Evolutionary conservation across 2,329 filamentous ascomycete species (phyloP).

Genomic region (Catunica adiposa): DNA sequence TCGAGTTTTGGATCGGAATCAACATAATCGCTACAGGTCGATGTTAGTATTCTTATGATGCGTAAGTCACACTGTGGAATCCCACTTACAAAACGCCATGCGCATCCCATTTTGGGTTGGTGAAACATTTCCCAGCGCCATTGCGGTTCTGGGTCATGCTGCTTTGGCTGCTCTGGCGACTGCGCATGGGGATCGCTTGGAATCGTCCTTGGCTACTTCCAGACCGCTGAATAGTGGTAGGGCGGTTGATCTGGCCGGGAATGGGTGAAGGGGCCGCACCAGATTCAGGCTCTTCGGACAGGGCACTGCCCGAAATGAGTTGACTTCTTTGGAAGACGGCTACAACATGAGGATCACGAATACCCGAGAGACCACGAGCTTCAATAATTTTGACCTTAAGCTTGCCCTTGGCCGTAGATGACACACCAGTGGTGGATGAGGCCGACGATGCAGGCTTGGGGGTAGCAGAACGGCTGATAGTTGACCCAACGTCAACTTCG

Average conservation of each 20-base stretch:
- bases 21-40: conserved; percentile 62
- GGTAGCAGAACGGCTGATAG: conserved; percentile 31
- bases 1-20: conserved; percentile 81
- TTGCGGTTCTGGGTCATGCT: conserved; percentile 51
- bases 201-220: conserved; percentile 68
- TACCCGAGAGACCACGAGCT: conserved; percentile 63
- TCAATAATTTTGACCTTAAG: conserved; percentile 78
- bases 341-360: conserved; percentile 84
- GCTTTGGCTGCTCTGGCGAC: conserved; percentile 89
- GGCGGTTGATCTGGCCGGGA: conserved; percentile 2
- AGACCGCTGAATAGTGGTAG: conserved; percentile 46
- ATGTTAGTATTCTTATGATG: background rate
- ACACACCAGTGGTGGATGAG: conserved; percentile 24
- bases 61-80: background rate
- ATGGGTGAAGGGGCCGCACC: conserved; percentile 19
- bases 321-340: conserved; percentile 95
- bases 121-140: conserved; percentile 29
- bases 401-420: conserved; percentile 65
- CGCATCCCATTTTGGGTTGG: conserved; percentile 87
- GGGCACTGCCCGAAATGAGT: conserved; percentile 72
- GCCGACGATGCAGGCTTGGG: conserved; percentile 34
- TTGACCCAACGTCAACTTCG: background rate
- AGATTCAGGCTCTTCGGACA: conserved; percentile 22
- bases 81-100: conserved; percentile 85
- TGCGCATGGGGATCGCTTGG: conserved; percentile 94